A percentile compares a stretch with the other conserved stretches of the same genome.
These are phyloP conservation scores for Zygnema cylindricum DNA, from an alignment of 139 green algal genomes.

Conservation along the genomic window DNA sequence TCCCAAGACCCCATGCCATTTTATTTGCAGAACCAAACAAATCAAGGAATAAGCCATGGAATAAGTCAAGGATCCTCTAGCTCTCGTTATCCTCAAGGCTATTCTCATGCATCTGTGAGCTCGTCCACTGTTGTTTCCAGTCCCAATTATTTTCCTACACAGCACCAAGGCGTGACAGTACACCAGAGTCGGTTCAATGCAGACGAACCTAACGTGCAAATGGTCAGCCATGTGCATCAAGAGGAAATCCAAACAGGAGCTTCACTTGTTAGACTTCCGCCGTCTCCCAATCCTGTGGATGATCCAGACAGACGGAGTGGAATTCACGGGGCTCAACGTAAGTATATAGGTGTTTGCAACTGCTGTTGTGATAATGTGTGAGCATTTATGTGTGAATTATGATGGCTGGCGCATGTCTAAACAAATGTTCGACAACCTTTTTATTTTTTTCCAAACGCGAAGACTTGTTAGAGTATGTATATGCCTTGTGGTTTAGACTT, in stretches of 20 bases:
- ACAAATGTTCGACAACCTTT: too few species aligned
- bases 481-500: too few species aligned
- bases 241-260: background rate
- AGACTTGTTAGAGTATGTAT: too few species aligned
- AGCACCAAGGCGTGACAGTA: background rate
- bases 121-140: background rate
- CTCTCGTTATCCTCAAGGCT: background rate
- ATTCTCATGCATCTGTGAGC: background rate
- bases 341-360: background rate
- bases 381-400: background rate
- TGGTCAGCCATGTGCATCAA: background rate
- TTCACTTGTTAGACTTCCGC: background rate
- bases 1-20: background rate
- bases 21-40: background rate
- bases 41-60: too few species aligned
- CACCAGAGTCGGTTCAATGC: background rate
- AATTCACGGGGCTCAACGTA: background rate
- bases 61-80: background rate
- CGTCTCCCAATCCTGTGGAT: background rate
- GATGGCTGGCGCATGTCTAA: background rate
- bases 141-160: background rate
- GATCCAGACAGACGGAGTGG: background rate
- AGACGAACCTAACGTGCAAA: background rate
- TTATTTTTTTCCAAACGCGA: too few species aligned
- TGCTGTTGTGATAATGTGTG: background rate